Percentiles rank a stretch among this genome's conserved stretches.
phyloP scores from a whole-genome alignment of 1,284 basidiomycete species.

The Neolentinus lepideus region DNA sequence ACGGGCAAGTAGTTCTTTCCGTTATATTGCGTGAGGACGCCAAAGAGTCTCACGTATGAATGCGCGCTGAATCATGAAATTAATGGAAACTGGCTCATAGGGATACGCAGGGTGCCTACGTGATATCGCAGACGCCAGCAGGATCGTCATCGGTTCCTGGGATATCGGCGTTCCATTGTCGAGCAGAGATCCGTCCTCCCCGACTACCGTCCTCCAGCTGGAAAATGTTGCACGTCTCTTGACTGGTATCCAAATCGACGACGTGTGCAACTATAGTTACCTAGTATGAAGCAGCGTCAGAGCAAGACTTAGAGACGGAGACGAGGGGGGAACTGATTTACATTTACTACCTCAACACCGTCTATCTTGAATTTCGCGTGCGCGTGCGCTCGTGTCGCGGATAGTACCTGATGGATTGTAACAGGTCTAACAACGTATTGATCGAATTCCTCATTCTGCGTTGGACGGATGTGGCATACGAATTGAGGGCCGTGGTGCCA shows the following conservation, averaged over 20 bases:
- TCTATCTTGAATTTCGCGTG: conserved; percentile 54
- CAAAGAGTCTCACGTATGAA: conserved; percentile 38
- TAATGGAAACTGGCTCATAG: neutral
- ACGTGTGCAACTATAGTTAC: conserved; percentile 41
- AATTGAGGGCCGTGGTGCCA: no score
- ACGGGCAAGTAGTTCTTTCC: conserved; percentile 28
- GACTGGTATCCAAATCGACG: conserved; percentile 12
- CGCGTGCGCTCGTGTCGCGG: conserved; percentile 40
- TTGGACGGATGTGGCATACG: neutral
- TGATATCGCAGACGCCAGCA: neutral
- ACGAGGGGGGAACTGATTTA: conserved; percentile 6
- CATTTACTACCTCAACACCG: conserved; percentile 32
- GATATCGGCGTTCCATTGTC: conserved; percentile 1
- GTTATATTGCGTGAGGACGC: conserved; percentile 21
- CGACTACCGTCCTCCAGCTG: neutral
- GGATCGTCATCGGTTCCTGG: neutral
- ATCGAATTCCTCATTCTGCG: neutral
- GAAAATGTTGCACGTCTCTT: neutral
- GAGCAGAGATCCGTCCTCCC: neutral
- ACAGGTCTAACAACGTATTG: conserved; percentile 39
- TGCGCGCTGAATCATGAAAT: conserved; percentile 16
- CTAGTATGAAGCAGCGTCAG: conserved; percentile 28
- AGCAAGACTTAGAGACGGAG: neutral
- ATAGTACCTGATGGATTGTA: conserved; percentile 51
- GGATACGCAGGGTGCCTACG: neutral